phyloP scores from a whole-genome alignment of 2,329 filamentous ascomycete genomes.

The Cercospora sp. region DNA sequence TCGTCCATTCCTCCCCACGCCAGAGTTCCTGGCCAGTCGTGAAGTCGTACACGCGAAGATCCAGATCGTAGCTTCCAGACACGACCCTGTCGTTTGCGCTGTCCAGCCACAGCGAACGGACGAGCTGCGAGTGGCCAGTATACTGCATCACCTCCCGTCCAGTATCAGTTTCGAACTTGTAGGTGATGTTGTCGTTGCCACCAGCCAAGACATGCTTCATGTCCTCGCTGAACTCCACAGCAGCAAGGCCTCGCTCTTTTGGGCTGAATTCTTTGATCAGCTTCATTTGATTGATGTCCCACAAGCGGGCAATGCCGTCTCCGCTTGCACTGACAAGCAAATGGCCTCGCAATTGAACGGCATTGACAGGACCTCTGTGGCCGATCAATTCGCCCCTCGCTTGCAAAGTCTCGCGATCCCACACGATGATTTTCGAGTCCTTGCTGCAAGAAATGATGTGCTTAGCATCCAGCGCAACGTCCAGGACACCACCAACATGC shows the following conservation, averaged over 20 bases:
- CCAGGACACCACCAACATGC: slow-evolving; percentile 86
- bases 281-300: slow-evolving; percentile 87
- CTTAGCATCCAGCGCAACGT: slow-evolving; percentile 87
- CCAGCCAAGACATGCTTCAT: slow-evolving; percentile 91
- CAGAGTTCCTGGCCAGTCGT: slow-evolving; percentile 74
- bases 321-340: slow-evolving; percentile 91
- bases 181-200: slow-evolving; percentile 92
- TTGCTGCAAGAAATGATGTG: slow-evolving; percentile 98
- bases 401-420: slow-evolving; percentile 78
- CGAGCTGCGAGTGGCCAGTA: slow-evolving; percentile 78
- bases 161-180: slow-evolving; percentile 92
- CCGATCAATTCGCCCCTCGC: slow-evolving; percentile 78
- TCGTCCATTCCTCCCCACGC: slow-evolving; percentile 91
- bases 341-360: slow-evolving; percentile 91
- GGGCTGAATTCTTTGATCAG: slow-evolving; percentile 87
- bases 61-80: slow-evolving; percentile 91
- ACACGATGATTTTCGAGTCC: slow-evolving; percentile 89
- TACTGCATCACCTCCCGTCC: slow-evolving; percentile 80
- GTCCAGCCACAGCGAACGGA: slow-evolving; percentile 89
- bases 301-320: slow-evolving; percentile 89
- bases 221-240: slow-evolving; percentile 94
- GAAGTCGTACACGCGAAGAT: slow-evolving; percentile 92
- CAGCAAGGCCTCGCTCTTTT: slow-evolving; percentile 90
- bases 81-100: slow-evolving; percentile 81
- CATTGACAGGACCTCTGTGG: slow-evolving; percentile 90